A percentile compares a stretch with the other conserved stretches of the same genome.
phyloP scores from a whole-genome alignment of 2,329 filamentous ascomycete genomes.

The Periconia sp. region DNA sequence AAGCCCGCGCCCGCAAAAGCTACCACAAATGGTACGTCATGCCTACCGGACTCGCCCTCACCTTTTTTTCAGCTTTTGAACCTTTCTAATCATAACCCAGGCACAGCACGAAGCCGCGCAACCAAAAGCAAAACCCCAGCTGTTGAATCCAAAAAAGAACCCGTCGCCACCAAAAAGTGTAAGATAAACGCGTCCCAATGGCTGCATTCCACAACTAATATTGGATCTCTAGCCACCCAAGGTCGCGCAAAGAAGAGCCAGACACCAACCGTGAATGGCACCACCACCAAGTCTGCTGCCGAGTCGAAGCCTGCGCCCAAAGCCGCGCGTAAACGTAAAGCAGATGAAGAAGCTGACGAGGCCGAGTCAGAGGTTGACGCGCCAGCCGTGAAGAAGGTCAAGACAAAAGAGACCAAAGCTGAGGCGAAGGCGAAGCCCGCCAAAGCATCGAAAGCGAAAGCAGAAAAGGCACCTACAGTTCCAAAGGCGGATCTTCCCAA shows the following conservation, averaged over 20 bases:
- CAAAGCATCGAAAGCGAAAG: conserved; percentile 12
- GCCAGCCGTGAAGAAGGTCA: conserved; percentile 28
- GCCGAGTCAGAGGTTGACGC: conserved; percentile 8
- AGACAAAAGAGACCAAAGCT: conserved; percentile 6
- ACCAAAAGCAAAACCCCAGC: conserved; percentile 25
- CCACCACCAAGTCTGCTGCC: conserved; percentile 11
- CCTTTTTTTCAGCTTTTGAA: conserved; percentile 2
- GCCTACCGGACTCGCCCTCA: neutral
- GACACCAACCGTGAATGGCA: conserved; percentile 3
- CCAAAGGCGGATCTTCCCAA: conserved; percentile 23
- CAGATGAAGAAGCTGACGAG: conserved; percentile 24
- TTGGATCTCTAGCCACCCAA: conserved; percentile 6
- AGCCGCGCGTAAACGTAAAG: conserved; percentile 32
- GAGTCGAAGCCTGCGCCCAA: conserved; percentile 9
- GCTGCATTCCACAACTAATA: conserved; percentile 1
- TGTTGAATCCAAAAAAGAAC: neutral
- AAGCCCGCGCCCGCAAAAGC: conserved; percentile 25
- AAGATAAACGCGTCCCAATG: neutral
- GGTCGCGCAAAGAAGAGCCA: neutral
- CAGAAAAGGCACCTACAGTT: conserved; percentile 14
- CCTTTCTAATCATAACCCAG: conserved; percentile 18
- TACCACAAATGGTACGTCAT: conserved; percentile 32
- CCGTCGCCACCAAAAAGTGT: neutral
- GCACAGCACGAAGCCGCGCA: conserved; percentile 25
- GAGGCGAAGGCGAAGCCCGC: conserved; percentile 7